A percentile compares a stretch with the other conserved stretches of the same genome.
Evolutionary conservation across 495 filamentous ascomycete genomes (phyloP).

Genomic region (Parachaetomium inaequale): DNA sequence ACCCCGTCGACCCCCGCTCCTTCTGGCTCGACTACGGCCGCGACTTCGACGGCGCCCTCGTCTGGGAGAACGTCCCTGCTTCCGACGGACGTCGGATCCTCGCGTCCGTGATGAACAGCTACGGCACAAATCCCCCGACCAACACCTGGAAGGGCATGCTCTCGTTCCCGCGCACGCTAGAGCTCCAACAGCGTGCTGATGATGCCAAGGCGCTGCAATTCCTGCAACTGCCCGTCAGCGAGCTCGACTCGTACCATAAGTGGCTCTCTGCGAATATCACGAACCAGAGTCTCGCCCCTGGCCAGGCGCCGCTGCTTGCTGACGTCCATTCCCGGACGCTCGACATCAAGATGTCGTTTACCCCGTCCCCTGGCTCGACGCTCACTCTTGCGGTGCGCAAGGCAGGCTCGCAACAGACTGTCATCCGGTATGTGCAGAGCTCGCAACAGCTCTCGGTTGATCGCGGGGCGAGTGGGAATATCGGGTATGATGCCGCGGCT

Average conservation of each 20-base stretch:
- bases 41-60: slow-evolving; percentile 3
- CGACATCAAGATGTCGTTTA: neutral
- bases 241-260: neutral
- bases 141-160: slow-evolving; percentile 6
- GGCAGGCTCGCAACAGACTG: neutral
- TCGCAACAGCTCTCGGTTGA: neutral
- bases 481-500: neutral
- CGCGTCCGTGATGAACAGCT: slow-evolving; percentile 5
- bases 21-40: slow-evolving; percentile 9
- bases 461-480: neutral
- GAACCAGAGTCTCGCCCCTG: neutral
- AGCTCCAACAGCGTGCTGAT: neutral
- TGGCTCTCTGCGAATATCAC: neutral
- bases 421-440: slow-evolving; percentile 1
- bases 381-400: neutral
- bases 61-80: neutral
- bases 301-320: neutral
- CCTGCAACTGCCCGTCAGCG: neutral
- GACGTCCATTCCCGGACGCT: neutral
- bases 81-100: neutral
- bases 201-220: neutral
- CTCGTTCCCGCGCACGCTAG: slow-evolving; percentile 1
- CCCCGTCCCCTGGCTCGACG: neutral
- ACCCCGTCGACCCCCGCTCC: neutral
- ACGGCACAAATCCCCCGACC: neutral